Evolutionary conservation across 306 rosid species (phyloP), one percentile per base, ranked within the genome.

Genomic region (Crotalaria pallida): DNA sequence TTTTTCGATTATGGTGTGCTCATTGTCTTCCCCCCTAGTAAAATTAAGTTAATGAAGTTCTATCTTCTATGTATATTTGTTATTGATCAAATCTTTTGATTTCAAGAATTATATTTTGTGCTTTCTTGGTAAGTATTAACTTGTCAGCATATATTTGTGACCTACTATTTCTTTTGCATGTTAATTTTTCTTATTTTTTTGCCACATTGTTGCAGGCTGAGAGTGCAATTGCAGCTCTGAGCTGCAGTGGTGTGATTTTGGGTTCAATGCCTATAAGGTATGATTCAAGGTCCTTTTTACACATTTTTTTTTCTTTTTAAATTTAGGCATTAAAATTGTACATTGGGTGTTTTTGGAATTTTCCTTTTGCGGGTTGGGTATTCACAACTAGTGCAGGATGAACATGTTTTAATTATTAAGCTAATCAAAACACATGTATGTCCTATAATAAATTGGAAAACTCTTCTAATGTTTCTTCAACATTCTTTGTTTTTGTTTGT

Each of bases 231-330:
- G 95, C 92, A 2, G 99, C 99, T 71, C 91, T 94, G 69, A 94
- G 89, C 84, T 91, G 97, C 66, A 94, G 99, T 38, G 99, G 99
- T 68, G 96, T 88, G 79, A 85, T 94, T 69, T 76, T 94, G 92
- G 99, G 99, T 47, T 69, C 99, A 27, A 84, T 91, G 78, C 96
- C 99, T 5, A 94, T 94, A 86, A 94, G 99, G 99, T 94, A 62
- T 18, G 92, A 76, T 49, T 29, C 12, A 52, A n/a, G n/a, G n/a
- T n/a, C n/a, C n/a, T n/a, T n/a, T n/a, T n/a, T n/a, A n/a, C n/a
- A n/a, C n/a, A n/a, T n/a, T n/a, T n/a, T n/a, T n/a, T n/a, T n/a
- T n/a, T n/a, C n/a, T n/a, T n/a, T n/a, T n/a, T n/a, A n/a, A n/a
- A n/a, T n/a, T n/a, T n/a, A n/a, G n/a, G n/a, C n/a, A n/a, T n/a